phyloP scores from a whole-genome alignment of 192 early-diverging fungal genomes.

The Backusella parvicylindrica region DNA sequence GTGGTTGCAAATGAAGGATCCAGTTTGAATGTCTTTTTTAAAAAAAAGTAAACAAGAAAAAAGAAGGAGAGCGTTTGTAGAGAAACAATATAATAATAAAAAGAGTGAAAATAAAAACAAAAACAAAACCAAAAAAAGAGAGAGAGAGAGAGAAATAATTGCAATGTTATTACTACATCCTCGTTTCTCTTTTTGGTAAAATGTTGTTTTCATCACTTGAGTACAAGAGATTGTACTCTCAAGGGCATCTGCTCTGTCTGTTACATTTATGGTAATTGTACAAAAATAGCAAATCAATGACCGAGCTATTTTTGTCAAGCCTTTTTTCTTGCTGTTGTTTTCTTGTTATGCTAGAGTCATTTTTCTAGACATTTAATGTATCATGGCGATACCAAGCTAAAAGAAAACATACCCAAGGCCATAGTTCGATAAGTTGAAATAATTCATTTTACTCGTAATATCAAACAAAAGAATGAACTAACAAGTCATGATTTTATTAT shows the following conservation, averaged over 20 bases:
- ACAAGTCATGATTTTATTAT: too few relatives aligned
- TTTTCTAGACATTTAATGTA: too few relatives aligned
- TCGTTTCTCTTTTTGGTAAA: not conserved
- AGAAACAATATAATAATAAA: not conserved
- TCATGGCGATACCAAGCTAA: too few relatives aligned
- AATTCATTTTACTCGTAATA: too few relatives aligned
- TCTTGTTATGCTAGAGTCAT: too few relatives aligned
- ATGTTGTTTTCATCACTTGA: slow-evolving; percentile 1
- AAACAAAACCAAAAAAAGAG: not conserved
- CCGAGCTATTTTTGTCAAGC: not conserved
- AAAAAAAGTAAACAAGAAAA: not conserved
- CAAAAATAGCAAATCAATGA: not conserved
- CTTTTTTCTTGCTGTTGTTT: too few relatives aligned
- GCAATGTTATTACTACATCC: not conserved
- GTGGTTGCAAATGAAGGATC: not conserved
- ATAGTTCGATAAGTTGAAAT: too few relatives aligned
- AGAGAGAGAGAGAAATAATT: too few relatives aligned
- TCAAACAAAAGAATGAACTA: too few relatives aligned
- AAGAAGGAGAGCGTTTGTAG: not conserved
- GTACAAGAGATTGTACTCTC: not conserved
- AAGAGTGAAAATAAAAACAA: not conserved
- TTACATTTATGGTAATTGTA: not conserved
- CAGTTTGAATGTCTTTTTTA: not conserved
- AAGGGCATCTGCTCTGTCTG: not conserved
- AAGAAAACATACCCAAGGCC: too few relatives aligned